A percentile compares a stretch with the other conserved stretches of the same genome.
phyloP scores from a whole-genome alignment of 306 rosid genomes.

The Lablab purpureus region DNA sequence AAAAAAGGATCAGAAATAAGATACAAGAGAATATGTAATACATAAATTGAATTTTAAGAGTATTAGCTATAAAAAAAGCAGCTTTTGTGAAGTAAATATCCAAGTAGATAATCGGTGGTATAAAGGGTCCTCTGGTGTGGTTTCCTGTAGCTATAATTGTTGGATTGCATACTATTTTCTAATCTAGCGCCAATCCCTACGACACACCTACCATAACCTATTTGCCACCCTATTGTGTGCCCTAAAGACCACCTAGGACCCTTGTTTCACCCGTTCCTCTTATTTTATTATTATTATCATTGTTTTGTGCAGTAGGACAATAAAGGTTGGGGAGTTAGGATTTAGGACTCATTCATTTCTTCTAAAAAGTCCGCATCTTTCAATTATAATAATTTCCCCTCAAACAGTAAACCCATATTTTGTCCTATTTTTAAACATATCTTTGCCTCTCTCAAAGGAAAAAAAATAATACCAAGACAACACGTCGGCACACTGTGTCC shows the following conservation, averaged over 20 bases:
- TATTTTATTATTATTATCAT: not conserved
- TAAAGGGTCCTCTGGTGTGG: not conserved
- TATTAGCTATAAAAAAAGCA: no score
- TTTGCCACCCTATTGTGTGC: conserved; percentile 8
- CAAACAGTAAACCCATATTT: conserved; percentile 26
- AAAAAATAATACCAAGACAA: conserved; percentile 19
- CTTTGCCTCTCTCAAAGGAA: not conserved
- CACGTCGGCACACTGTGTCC: conserved; percentile 45
- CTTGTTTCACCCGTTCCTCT: not conserved
- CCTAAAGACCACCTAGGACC: not conserved
- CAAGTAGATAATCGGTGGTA: no score
- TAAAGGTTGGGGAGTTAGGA: conserved; percentile 3
- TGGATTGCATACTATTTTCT: not conserved
- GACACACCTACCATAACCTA: conserved; percentile 17
- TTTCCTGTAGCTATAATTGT: not conserved
- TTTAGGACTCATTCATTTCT: conserved; percentile 9
- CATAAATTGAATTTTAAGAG: no score
- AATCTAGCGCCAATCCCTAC: conserved; percentile 38
- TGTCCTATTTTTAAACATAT: conserved; percentile 34
- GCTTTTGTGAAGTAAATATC: no score
- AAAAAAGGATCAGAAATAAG: no score
- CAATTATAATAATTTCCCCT: conserved; percentile 12
- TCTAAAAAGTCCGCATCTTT: conserved; percentile 15
- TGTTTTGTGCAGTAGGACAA: not conserved
- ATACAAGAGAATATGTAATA: no score